Evolutionary conservation across 2,329 filamentous ascomycete species (phyloP), one percentile per base, ranked within the genome.

Genomic region (Aspergillus felis): DNA sequence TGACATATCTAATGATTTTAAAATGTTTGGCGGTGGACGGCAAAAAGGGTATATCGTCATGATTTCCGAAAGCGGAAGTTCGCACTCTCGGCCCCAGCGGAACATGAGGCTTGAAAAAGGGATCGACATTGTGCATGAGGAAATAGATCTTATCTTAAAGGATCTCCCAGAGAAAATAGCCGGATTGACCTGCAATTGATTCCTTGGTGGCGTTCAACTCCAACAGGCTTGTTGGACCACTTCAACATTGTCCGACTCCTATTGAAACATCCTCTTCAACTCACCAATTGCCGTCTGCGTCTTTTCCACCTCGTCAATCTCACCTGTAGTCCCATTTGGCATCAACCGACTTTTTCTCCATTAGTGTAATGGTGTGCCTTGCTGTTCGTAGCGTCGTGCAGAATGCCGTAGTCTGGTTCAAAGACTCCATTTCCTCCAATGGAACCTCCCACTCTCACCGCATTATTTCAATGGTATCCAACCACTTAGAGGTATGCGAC

Each of bases 401-500:
- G 42, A 68, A 71, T 12, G 50, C 54, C 3, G 27, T 50, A 1
- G 64, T 65, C 35, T 62, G 52, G 1, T 57, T 54, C 12, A 55
- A 28, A 51, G 68, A 68, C 10, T 54, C 58, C 5, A 68, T 68
- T 24, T 71, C 57, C 7, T 63, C 50, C 8, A 68, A 51, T 14
- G 61, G 61, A 6, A 68, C 24, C 41, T 66, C 62, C 66, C 63
- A 70, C 47, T 64, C 51, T 2, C 60, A 54, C 2, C 57, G 63
- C 7, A 55, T 60, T 17, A 42, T 57, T 44, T 67, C 65, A 5
- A 67, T 60, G 10, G 62, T 57, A 35, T 68, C 61, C 53, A 70
- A 20, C 66, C 66, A 71, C 28, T 61, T 63, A 3, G 58, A 55
- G 66, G 71, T 71, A 49, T 65, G 61, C 8, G 57, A 48, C 64